Evolutionary conservation across 441 rosid genomes (phyloP).

Genomic region (Monsonia emarginata): DNA sequence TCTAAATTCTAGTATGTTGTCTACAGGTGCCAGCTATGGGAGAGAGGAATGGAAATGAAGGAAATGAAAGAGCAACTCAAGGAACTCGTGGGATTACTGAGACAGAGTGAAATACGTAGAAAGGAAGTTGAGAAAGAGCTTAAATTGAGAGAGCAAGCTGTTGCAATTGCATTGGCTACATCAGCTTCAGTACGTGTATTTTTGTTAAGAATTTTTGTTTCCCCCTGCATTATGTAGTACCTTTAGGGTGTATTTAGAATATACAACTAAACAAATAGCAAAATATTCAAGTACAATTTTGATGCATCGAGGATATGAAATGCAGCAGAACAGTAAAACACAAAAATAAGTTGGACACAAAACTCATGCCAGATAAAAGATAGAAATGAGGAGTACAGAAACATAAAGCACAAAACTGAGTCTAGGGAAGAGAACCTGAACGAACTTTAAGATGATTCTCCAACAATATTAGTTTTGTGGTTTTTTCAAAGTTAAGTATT

Average conservation of each 20-base stretch:
- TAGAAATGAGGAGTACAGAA: not conserved
- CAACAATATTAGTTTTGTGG: not conserved
- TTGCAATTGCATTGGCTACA: slow-evolving; percentile 53
- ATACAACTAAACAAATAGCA: not conserved
- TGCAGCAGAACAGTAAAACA: not conserved
- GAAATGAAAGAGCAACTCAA: slow-evolving; percentile 91
- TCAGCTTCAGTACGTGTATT: slow-evolving; percentile 40
- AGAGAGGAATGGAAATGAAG: slow-evolving; percentile 69
- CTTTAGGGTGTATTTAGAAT: not conserved
- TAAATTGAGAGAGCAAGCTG: slow-evolving; percentile 65
- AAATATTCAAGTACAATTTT: too few species aligned
- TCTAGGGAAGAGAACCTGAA: not conserved
- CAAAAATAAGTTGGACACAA: not conserved
- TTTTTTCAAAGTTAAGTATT: not conserved
- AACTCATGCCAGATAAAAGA: not conserved
- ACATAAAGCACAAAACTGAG: not conserved
- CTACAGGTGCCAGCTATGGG: slow-evolving; percentile 83
- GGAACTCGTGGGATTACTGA: slow-evolving; percentile 66
- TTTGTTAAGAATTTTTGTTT: not conserved
- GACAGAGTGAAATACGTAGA: slow-evolving; percentile 67
- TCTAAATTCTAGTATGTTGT: slow-evolving; percentile 3
- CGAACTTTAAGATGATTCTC: not conserved
- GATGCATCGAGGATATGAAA: not conserved
- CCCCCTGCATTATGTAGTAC: slow-evolving; percentile 11
- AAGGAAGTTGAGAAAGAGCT: slow-evolving; percentile 81